Conservation (phyloP, 2,329 filamentous ascomycete genomes). For the Myotisia sp. region DNA sequence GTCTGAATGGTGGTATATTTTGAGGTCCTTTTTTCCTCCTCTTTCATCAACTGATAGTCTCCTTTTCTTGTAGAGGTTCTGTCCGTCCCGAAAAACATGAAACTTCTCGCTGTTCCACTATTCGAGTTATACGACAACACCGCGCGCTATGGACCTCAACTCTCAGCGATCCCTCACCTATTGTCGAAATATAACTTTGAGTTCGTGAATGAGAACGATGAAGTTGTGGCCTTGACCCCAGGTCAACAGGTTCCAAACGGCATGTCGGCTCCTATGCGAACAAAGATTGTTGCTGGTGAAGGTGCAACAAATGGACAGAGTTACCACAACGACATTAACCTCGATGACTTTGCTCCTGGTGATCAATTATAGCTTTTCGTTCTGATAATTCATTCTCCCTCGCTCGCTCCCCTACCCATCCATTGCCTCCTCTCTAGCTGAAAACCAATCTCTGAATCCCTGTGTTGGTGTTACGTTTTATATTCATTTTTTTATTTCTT, state of each 20-base stretch:
- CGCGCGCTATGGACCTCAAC: conserved; percentile 81
- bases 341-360: conserved; percentile 13
- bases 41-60: not conserved
- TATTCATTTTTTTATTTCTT: too few relatives aligned
- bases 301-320: conserved; percentile 9
- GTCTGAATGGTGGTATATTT: conserved; percentile 3
- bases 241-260: conserved; percentile 48
- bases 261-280: conserved; percentile 43
- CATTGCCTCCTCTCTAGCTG: too few relatives aligned
- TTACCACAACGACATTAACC: conserved; percentile 13
- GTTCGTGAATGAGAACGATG: conserved; percentile 84
- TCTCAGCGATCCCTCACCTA: conserved; percentile 89
- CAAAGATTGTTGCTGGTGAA: conserved; percentile 47
- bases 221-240: conserved; percentile 72
- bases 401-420: too few relatives aligned
- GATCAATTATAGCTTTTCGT: conserved; percentile 9
- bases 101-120: conserved; percentile 85
- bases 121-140: conserved; percentile 99
- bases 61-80: conserved; percentile 58
- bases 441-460: too few relatives aligned
- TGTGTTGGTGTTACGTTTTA: too few relatives aligned
- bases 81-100: conserved; percentile 99
- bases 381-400: too few relatives aligned
- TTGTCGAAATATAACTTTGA: conserved; percentile 95
- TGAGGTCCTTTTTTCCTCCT: too few relatives aligned